Evolutionary conservation across 805 yeast species (phyloP).

Genomic region (Ogataea haglerorum): DNA sequence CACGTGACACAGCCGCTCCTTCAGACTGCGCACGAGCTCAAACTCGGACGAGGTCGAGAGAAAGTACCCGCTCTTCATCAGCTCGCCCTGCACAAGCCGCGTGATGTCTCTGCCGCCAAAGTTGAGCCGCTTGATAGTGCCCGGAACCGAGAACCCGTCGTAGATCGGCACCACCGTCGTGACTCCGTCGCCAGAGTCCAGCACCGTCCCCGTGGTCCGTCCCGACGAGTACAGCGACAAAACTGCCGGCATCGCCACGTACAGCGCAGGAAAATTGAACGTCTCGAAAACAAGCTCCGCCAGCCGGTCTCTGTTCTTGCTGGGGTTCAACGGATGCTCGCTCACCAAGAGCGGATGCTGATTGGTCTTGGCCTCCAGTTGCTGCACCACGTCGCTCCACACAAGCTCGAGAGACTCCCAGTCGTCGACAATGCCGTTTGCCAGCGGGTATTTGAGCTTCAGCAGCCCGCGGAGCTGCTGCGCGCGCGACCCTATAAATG

Average conservation of each 20-base stretch:
- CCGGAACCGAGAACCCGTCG: conserved; percentile 79
- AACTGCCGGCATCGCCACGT: conserved; percentile 72
- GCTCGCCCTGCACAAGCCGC: conserved; percentile 61
- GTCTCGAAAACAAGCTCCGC: conserved; percentile 69
- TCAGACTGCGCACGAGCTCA: conserved; percentile 74
- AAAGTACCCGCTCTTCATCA: conserved; percentile 62
- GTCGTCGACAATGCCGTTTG: conserved; percentile 72
- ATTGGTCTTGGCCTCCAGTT: conserved; percentile 50
- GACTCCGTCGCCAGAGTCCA: conserved; percentile 94
- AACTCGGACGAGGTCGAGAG: conserved; percentile 72
- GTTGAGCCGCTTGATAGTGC: conserved; percentile 70
- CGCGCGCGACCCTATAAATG: conserved; percentile 73
- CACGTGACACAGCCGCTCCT: conserved; percentile 71
- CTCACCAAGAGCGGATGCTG: conserved; percentile 88
- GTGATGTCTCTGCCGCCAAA: conserved; percentile 87
- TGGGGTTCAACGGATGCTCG: conserved; percentile 83
- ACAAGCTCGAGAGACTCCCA: conserved; percentile 86
- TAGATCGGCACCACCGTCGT: conserved; percentile 84
- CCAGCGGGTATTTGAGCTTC: conserved; percentile 65
- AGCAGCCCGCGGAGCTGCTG: conserved; percentile 77
- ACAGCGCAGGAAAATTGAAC: conserved; percentile 73
- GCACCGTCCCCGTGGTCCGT: conserved; percentile 82
- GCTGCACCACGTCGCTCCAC: conserved; percentile 63
- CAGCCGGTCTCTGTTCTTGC: conserved; percentile 53
- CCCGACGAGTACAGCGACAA: conserved; percentile 85